These are phyloP conservation scores for Phaeotremella fagi DNA, from an alignment of 768 basidiomycete species.

Conservation along the genomic window DNA sequence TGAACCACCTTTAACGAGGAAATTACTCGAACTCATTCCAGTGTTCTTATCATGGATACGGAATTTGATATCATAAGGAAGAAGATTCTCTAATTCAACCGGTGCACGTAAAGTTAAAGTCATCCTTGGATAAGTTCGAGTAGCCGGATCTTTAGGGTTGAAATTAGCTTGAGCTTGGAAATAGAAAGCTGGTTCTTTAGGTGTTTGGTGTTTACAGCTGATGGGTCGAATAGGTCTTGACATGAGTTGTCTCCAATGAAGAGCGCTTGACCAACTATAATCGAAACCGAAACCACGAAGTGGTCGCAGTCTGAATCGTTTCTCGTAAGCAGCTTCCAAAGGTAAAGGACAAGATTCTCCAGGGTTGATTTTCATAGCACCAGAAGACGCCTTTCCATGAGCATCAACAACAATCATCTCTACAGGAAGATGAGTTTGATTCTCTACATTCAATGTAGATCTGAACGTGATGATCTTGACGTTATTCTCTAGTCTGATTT, in stretches of 20 bases:
- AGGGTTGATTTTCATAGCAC: constrained; percentile 83
- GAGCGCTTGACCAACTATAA: constrained; percentile 81
- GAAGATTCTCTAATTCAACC: constrained; percentile 87
- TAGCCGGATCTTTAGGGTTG: constrained; percentile 57
- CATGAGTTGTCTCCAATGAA: constrained; percentile 85
- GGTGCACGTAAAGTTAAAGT: constrained; percentile 83
- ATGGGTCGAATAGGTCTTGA: constrained; percentile 65
- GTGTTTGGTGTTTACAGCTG: constrained; percentile 74
- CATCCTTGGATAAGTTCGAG: constrained; percentile 75
- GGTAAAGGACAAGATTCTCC: constrained; percentile 84
- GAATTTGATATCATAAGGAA: constrained; percentile 91
- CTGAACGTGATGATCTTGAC: constrained; percentile 91
- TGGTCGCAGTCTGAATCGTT: constrained; percentile 79
- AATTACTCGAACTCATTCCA: constrained; percentile 90
- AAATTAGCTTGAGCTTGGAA: constrained; percentile 88
- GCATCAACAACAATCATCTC: constrained; percentile 87
- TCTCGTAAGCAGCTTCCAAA: constrained; percentile 77
- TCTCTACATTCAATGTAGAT: constrained; percentile 87
- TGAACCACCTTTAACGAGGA: constrained; percentile 82
- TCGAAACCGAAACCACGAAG: constrained; percentile 83
- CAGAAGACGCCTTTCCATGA: constrained; percentile 70
- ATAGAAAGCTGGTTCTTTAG: constrained; percentile 81
- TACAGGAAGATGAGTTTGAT: constrained; percentile 82
- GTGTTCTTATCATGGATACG: constrained; percentile 95
- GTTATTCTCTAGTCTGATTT: constrained; percentile 82